Evolutionary conservation across 2,329 filamentous ascomycete species (phyloP).

Genomic region (Aspergillus sergii): DNA sequence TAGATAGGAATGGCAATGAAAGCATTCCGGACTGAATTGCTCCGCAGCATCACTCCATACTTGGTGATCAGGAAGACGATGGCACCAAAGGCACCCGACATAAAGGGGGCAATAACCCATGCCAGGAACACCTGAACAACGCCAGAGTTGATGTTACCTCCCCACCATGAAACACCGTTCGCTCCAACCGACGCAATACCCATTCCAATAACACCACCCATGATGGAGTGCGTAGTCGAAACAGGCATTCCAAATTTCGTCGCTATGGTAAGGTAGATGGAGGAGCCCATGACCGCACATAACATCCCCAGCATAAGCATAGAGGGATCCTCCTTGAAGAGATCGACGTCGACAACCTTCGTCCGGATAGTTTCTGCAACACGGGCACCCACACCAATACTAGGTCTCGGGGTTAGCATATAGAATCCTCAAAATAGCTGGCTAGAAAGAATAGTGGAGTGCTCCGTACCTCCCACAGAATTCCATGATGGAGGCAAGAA

Average conservation of each 20-base stretch:
- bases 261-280: constrained; percentile 20
- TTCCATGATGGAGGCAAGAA: constrained; percentile 21
- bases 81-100: constrained; percentile 16
- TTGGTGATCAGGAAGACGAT: constrained; percentile 23
- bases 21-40: constrained; percentile 16
- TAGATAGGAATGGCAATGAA: constrained; percentile 19
- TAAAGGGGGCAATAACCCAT: constrained; percentile 23
- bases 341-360: constrained; percentile 18
- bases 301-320: constrained; percentile 24
- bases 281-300: constrained; percentile 18
- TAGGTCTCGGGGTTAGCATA: neutral
- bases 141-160: constrained; percentile 22
- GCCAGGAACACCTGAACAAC: constrained; percentile 24
- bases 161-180: constrained; percentile 20
- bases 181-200: constrained; percentile 19
- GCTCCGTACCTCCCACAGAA: constrained; percentile 17
- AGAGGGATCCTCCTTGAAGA: constrained; percentile 11
- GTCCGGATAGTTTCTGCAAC: constrained; percentile 23
- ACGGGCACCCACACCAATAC: constrained; percentile 21
- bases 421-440: neutral
- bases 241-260: constrained; percentile 21
- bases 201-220: constrained; percentile 24
- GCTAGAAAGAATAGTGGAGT: neutral
- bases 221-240: constrained; percentile 23
- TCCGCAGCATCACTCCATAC: constrained; percentile 16